Conservation (phyloP, 2,329 filamentous ascomycete genomes). For the Lasiodiplodia hormozganensis region DNA sequence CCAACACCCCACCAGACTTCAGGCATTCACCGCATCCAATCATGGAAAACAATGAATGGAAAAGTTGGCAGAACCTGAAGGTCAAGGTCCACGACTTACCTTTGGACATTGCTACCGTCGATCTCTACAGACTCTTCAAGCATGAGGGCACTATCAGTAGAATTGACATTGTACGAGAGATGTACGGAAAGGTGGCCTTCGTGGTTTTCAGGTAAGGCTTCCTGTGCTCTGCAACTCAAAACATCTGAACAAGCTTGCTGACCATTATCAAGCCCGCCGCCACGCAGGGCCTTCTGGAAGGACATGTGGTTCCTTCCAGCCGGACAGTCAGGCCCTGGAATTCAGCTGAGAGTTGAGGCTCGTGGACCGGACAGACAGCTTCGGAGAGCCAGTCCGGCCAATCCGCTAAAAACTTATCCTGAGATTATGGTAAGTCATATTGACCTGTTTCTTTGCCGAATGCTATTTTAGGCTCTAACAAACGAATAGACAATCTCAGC, state of each 20-base stretch:
- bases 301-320: not conserved
- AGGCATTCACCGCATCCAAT: not conserved
- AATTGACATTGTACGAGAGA: conserved; percentile 37
- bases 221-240: too few relatives aligned
- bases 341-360: not conserved
- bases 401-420: conserved; percentile 36
- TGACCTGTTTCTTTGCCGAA: not conserved
- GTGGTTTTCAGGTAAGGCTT: conserved; percentile 12
- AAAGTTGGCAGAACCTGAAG: conserved; percentile 31
- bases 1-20: not conserved
- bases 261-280: not conserved
- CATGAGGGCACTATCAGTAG: conserved; percentile 38
- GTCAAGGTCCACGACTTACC: conserved; percentile 31
- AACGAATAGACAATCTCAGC: conserved; percentile 38
- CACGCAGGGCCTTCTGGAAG: conserved; percentile 3
- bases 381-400: conserved; percentile 35
- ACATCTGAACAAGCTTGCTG: not conserved
- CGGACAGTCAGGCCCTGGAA: not conserved
- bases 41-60: conserved; percentile 3
- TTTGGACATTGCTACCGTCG: conserved; percentile 32
- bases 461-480: not conserved
- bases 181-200: not conserved
- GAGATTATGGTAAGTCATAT: conserved; percentile 30
- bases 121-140: conserved; percentile 32
- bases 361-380: not conserved